Evolutionary conservation across 2,329 filamentous ascomycete genomes (phyloP).

Genomic region (Pseudocercospora crystallina): DNA sequence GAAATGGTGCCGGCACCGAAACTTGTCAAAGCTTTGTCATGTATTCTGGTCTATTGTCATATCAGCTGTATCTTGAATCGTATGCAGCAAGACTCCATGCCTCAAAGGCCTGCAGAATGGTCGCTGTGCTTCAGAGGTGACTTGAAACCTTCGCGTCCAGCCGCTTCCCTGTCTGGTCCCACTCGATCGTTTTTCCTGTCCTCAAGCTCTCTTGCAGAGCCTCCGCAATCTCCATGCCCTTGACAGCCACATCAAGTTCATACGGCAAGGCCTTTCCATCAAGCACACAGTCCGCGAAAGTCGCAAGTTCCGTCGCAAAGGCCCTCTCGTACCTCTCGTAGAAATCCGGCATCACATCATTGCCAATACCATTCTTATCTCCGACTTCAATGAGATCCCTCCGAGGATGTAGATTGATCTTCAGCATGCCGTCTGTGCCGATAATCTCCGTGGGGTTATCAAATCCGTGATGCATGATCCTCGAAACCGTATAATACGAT

Average conservation of each 20-base stretch:
- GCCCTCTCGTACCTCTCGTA: slow-evolving; percentile 43
- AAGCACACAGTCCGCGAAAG: slow-evolving; percentile 40
- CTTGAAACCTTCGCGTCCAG: no score
- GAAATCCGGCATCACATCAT: slow-evolving; percentile 41
- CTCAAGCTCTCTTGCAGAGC: slow-evolving; percentile 60
- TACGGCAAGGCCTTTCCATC: slow-evolving; percentile 39
- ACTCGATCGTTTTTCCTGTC: slow-evolving; percentile 55
- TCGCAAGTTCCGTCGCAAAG: slow-evolving; percentile 43
- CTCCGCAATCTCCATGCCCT: slow-evolving; percentile 41
- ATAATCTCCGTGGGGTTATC: slow-evolving; percentile 45
- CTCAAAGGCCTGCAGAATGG: no score
- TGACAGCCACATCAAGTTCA: slow-evolving; percentile 39
- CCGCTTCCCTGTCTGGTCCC: slow-evolving; percentile 30
- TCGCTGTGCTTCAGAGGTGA: no score
- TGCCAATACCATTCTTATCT: slow-evolving; percentile 36
- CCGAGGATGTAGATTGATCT: slow-evolving; percentile 31
- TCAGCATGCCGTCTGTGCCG: slow-evolving; percentile 40
- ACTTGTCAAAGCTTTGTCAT: no score
- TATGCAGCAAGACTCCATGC: no score
- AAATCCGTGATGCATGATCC: slow-evolving; percentile 45
- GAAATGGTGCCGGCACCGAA: no score
- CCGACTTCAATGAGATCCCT: slow-evolving; percentile 38
- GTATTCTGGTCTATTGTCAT: no score
- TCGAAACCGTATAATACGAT: slow-evolving; percentile 43
- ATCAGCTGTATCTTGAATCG: no score